Evolutionary conservation across 73 alveolate genomes (phyloP).

Genomic region (Paramecium tetraurelia): DNA sequence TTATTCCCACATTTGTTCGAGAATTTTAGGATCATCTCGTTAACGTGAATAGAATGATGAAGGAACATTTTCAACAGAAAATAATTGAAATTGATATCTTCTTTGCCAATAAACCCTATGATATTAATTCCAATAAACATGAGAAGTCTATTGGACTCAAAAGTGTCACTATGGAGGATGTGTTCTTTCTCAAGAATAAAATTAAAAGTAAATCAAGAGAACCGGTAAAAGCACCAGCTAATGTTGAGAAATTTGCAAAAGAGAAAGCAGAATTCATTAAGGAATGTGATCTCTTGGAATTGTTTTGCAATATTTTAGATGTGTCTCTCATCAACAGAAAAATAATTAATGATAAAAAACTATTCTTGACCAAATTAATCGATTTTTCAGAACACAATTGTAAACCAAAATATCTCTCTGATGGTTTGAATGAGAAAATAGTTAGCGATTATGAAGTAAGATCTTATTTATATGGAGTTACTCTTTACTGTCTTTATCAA

Average conservation of each 20-base stretch:
- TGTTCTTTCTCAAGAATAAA: neutral
- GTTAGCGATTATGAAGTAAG: neutral
- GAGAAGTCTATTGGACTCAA: neutral
- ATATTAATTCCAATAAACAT: neutral
- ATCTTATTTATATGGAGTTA: neutral
- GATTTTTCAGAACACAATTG: neutral
- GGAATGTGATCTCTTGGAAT: neutral
- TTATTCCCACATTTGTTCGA: neutral
- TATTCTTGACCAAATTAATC: neutral
- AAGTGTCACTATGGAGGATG: neutral
- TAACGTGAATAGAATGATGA: constrained; percentile 13
- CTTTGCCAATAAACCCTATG: neutral
- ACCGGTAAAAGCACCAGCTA: neutral
- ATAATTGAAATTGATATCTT: neutral
- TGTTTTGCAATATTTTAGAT: neutral
- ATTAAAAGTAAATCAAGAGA: neutral
- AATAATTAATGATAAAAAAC: neutral
- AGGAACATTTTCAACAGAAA: neutral
- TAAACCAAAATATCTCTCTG: neutral
- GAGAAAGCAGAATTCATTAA: neutral
- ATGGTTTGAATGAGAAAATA: neutral
- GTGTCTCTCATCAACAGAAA: neutral
- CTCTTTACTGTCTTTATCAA: neutral
- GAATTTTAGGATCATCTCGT: neutral
- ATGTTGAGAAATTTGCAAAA: neutral